phyloP scores from a whole-genome alignment of 192 early-diverging fungal genomes.

The Umbelopsis sp. region DNA sequence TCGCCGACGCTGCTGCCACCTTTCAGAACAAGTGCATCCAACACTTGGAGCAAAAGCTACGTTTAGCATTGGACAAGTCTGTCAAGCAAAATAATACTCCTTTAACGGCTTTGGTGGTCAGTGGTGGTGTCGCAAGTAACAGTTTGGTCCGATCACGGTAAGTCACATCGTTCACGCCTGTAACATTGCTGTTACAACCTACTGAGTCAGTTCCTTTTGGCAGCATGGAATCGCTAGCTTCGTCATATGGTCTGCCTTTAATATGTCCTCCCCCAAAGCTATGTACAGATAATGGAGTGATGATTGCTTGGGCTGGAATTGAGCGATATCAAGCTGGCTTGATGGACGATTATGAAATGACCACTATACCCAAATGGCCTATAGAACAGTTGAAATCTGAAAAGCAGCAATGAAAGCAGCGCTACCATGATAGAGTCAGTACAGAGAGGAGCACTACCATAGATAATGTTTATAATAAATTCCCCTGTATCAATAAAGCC shows the following conservation, averaged over 20 bases:
- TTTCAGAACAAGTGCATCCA: conserved; percentile 63
- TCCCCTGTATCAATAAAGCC: no score
- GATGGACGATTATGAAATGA: conserved; percentile 71
- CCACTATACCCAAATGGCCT: conserved; percentile 77
- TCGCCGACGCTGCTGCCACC: conserved; percentile 70
- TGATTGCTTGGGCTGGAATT: conserved; percentile 86
- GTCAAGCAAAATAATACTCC: conserved; percentile 28
- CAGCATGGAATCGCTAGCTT: conserved; percentile 46
- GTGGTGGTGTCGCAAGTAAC: conserved; percentile 83
- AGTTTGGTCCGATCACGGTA: conserved; percentile 51
- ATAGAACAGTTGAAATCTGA: conserved; percentile 54
- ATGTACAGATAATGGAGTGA: conserved; percentile 84
- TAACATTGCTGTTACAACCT: neutral
- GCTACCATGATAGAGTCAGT: no score
- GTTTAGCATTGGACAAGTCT: conserved; percentile 54
- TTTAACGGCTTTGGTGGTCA: conserved; percentile 63
- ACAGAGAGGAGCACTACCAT: neutral
- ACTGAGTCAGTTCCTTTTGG: neutral
- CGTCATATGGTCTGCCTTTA: conserved; percentile 48
- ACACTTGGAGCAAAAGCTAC: conserved; percentile 69
- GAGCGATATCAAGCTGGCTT: conserved; percentile 68
- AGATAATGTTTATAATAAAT: neutral
- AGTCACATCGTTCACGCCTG: neutral
- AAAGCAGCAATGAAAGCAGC: neutral
- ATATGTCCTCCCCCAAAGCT: conserved; percentile 75